A percentile compares a stretch with the other conserved stretches of the same genome.
Conservation (phyloP, 768 basidiomycete species). For the Panus rudis region DNA sequence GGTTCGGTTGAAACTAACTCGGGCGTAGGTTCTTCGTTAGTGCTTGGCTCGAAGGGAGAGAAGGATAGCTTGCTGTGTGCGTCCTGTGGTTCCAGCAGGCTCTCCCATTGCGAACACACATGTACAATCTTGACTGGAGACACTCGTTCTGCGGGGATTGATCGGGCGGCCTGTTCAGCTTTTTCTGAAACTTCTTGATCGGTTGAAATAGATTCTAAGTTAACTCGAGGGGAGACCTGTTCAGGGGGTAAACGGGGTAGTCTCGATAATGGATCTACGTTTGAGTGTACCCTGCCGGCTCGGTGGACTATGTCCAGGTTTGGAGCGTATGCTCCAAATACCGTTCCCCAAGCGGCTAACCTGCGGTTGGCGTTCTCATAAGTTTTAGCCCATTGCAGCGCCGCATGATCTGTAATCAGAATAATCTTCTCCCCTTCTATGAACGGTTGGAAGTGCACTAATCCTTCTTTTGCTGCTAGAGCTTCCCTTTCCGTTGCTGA, state of each 20-base stretch:
- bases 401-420: conserved; percentile 19
- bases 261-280: conserved; percentile 22
- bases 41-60: no score
- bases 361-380: conserved; percentile 19
- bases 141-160: no score
- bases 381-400: conserved; percentile 19
- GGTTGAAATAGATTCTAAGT: no score
- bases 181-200: no score
- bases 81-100: no score
- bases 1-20: no score
- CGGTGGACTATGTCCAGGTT: conserved; percentile 25
- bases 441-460: conserved; percentile 30
- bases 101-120: no score
- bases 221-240: conserved; percentile 5
- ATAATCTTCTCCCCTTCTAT: conserved; percentile 29
- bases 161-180: no score
- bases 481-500: conserved; percentile 34
- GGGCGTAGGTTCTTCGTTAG: no score
- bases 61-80: no score
- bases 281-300: conserved; percentile 27
- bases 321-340: conserved; percentile 25
- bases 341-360: conserved; percentile 25
- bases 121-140: no score
- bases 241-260: conserved; percentile 3
- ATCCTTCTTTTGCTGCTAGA: conserved; percentile 29